These are phyloP conservation scores for Dendryphion nanum DNA, from an alignment of 2,329 filamentous ascomycete genomes.

Conservation along the genomic window DNA sequence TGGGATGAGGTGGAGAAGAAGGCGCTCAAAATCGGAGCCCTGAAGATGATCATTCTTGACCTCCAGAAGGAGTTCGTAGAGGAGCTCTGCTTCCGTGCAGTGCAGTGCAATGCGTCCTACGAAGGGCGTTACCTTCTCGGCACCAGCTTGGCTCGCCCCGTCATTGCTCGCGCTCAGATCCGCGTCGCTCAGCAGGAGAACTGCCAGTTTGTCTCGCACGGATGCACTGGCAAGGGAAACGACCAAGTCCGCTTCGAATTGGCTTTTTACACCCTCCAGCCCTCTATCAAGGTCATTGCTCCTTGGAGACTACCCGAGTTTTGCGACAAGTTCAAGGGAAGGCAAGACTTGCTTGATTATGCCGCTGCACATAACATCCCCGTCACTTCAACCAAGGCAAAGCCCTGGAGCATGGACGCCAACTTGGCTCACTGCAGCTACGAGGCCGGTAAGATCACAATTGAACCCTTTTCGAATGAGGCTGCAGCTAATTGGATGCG, in stretches of 20 bases:
- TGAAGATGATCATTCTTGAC: slow-evolving; percentile 62
- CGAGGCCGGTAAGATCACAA: slow-evolving; percentile 60
- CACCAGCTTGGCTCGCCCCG: slow-evolving; percentile 65
- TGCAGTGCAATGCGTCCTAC: slow-evolving; percentile 64
- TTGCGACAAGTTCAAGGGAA: slow-evolving; percentile 68
- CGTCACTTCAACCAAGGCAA: slow-evolving; percentile 70
- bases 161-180: slow-evolving; percentile 68
- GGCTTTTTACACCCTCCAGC: slow-evolving; percentile 61
- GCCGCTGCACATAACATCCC: slow-evolving; percentile 66
- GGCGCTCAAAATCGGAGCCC: slow-evolving; percentile 67
- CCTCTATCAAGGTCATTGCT: slow-evolving; percentile 69
- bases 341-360: slow-evolving; percentile 71
- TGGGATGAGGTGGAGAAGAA: slow-evolving; percentile 63
- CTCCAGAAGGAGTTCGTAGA: slow-evolving; percentile 75
- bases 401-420: slow-evolving; percentile 68
- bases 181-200: slow-evolving; percentile 62
- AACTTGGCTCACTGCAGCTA: slow-evolving; percentile 77
- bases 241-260: slow-evolving; percentile 67
- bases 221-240: slow-evolving; percentile 56
- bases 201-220: slow-evolving; percentile 53
- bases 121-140: slow-evolving; percentile 57
- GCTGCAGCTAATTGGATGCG: neutral
- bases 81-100: slow-evolving; percentile 75
- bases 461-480: neutral
- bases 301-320: slow-evolving; percentile 71